These are phyloP conservation scores for Leccinellum rugosiceps DNA, from an alignment of 768 basidiomycete genomes.

Conservation along the genomic window DNA sequence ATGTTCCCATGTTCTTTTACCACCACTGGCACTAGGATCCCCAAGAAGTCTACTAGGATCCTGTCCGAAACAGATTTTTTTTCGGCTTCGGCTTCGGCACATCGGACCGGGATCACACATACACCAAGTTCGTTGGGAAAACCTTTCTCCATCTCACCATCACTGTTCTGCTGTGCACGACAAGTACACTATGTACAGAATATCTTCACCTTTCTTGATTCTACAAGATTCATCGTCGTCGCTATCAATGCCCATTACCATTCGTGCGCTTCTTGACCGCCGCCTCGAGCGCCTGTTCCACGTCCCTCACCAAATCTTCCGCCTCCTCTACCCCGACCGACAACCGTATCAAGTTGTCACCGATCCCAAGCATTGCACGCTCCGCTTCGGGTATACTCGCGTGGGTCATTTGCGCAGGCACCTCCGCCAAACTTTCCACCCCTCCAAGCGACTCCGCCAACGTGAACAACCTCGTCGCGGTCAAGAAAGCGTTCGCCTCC, in stretches of 20 bases:
- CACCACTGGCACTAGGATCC: too few relatives aligned
- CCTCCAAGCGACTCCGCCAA: slow-evolving; percentile 91
- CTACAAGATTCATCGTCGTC: not conserved
- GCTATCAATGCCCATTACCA: not conserved
- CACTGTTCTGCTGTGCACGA: not conserved
- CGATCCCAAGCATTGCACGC: slow-evolving; percentile 70
- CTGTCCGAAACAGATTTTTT: not conserved
- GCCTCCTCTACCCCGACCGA: slow-evolving; percentile 88
- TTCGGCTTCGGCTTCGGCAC: not conserved
- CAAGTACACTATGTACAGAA: not conserved
- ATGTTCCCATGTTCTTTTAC: not conserved
- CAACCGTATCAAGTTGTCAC: slow-evolving; percentile 71
- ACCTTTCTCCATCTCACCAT: not conserved
- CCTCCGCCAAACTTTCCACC: slow-evolving; percentile 87
- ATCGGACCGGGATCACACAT: not conserved
- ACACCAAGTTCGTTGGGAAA: not conserved
- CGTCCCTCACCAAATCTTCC: slow-evolving; percentile 62
- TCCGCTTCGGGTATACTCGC: slow-evolving; percentile 68
- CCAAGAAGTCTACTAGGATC: too few relatives aligned
- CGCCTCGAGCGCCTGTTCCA: slow-evolving; percentile 27
- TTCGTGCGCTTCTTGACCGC: slow-evolving; percentile 12
- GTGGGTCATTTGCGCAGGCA: slow-evolving; percentile 89
- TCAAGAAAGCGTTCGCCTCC: slow-evolving; percentile 67
- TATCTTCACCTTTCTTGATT: not conserved
- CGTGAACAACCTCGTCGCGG: slow-evolving; percentile 61